Evolutionary conservation across 2,329 filamentous ascomycete species (phyloP), one percentile per base, ranked within the genome.

Genomic region (Macrophomina tecta): DNA sequence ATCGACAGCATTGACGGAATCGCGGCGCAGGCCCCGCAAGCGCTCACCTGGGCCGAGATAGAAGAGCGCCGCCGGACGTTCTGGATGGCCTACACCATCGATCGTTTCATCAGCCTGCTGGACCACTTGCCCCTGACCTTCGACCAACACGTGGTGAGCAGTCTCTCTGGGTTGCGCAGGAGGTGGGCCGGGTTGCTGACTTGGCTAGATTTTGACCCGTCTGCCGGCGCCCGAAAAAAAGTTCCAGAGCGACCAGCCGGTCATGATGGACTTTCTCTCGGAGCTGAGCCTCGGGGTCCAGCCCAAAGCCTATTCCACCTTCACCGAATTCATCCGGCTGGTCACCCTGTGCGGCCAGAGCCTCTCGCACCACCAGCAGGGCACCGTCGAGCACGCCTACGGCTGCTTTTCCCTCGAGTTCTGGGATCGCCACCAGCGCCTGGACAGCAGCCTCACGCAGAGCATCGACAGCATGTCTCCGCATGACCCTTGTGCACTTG

Each of bases 11-110:
- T 70, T 45, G 64, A 66, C 68, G 42, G 56, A 64, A 12, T 68
- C 42, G 14, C 69, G 65, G 30, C 67, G 9, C 11, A 48, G 14
- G 7, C 32, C 4, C 55, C 30, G 71, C 72, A n/a, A 12, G 16
- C 23, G 28, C 76, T 71, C 68, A 56, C 30, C 32, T 56, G 32
- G 32, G 70, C 74, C 9, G 73, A 75, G n/a, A 68, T 72, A 8
- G 79, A 81, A 67, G 74, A 79, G 66, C 74, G 72, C 49, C 67
- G 79, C 14, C 68, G 79, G n/a, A 76, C 75, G 0, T 81, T 80
- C 68, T 81, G 79, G 79, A 74, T 80, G 73, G 79, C 78, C 0
- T 80, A 78, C 64, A 73, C 71, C 12, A 67, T 81, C 16, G 79
- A 81, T 69, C 76, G 74, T 0, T 76, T 80, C 42, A 70, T 75